Evolutionary conservation across 1,284 basidiomycete genomes (phyloP).

Genomic region (Pholiota adiposa): DNA sequence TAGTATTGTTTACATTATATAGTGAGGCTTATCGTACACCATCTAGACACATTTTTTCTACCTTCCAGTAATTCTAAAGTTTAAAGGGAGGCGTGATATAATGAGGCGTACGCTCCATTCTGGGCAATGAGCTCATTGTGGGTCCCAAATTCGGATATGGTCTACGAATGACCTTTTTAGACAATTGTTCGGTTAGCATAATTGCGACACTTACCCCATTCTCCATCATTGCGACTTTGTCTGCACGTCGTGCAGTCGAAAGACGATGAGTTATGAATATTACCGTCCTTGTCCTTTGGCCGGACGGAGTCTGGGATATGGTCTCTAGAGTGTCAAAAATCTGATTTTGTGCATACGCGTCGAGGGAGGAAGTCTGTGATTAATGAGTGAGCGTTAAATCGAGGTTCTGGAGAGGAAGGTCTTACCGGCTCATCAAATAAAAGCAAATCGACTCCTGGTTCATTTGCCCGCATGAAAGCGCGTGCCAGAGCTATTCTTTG

Average conservation of each 20-base stretch:
- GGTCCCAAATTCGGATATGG: conserved; percentile 79
- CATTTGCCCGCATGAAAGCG: conserved; percentile 79
- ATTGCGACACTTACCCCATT: conserved; percentile 59
- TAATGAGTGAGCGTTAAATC: neutral
- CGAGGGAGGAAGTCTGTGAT: conserved; percentile 74
- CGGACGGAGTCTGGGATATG: conserved; percentile 58
- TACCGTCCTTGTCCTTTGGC: conserved; percentile 68
- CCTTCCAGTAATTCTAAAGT: conserved; percentile 3
- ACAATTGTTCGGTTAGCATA: neutral
- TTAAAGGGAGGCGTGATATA: conserved; percentile 72
- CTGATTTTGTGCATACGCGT: conserved; percentile 78
- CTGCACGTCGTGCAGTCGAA: conserved; percentile 76
- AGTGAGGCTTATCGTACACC: conserved; percentile 15
- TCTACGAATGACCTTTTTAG: conserved; percentile 43
- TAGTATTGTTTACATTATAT: conserved; percentile 23
- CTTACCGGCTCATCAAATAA: conserved; percentile 81
- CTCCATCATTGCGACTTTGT: conserved; percentile 87
- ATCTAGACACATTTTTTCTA: conserved; percentile 12
- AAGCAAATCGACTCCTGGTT: conserved; percentile 76
- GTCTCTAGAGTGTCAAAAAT: conserved; percentile 75
- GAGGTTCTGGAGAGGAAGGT: conserved; percentile 13
- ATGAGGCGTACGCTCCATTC: conserved; percentile 67
- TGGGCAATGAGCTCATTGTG: conserved; percentile 72
- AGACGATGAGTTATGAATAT: conserved; percentile 87
- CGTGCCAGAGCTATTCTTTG: conserved; percentile 83